Base-by-base conservation (phyloP, 345 rosid species). In the Psidium guajava region DNA sequence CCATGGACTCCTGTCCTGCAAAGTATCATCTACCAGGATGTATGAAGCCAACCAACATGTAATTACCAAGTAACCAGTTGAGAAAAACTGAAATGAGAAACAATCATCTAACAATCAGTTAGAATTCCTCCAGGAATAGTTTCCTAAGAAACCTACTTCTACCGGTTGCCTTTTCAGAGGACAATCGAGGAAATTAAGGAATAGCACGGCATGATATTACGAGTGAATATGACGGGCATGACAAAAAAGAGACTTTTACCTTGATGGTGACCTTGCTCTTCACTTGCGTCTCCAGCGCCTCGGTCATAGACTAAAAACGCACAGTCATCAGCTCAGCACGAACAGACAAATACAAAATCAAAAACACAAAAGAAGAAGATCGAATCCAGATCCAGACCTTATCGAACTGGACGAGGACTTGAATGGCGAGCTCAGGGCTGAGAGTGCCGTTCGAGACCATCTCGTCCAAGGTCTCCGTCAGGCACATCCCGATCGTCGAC, bases 401-500 rank as follows among this genome's bases (percentile, higher is more conserved):
- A 85, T 97, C 98, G 83, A 97, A 97, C 90, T 96, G 99, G 86
- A 96, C 95, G 87, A 97, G 98, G 88, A 96, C 98, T 90, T 95
- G 98, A 85, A 97, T 93, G 36, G 99, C 99, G 40, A 96, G 94
- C 91, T 96, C 98, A 15, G 99, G 99, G 88, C 92, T 93, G 75
- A 97, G 96, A 86, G 99, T 94, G 61, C 99, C 95, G 84, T 81
- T 95, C 87, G 90, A 93, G 84, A 97, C 99, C 99, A 97, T 97
- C 93, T 96, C 99, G 42, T 97, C 99, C 52, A 97, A 89, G 18
- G 98, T 93, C 91, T 97, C 99, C 64, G 98, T 97, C 92, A 97
- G 83, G 88, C 99, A 97, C 99, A 95, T 96, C 55, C 98, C 99
- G 85, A 97, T 95, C 84, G 99, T 94, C 84, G 99, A 97, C 85